Percentiles rank a stretch among this genome's conserved stretches.
These are phyloP conservation scores for Podosphaera fusca DNA, from an alignment of 2,329 filamentous ascomycete genomes.

Conservation along the genomic window DNA sequence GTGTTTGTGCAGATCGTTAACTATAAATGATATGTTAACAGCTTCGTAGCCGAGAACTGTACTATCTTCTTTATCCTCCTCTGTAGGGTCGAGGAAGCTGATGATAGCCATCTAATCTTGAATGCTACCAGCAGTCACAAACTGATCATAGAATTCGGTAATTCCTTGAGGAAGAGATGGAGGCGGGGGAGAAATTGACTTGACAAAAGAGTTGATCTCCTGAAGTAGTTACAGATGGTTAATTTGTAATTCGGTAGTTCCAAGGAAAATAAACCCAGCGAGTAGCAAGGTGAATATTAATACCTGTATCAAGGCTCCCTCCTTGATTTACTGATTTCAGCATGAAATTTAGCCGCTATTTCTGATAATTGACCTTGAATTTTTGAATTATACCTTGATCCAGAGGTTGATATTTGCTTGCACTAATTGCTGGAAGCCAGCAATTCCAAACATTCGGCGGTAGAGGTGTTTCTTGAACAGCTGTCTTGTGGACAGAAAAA, in stretches of 20 bases:
- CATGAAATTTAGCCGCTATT: background rate
- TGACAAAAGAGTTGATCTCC: background rate
- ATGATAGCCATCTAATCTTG: background rate
- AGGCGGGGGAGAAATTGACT: background rate
- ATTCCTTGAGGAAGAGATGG: background rate
- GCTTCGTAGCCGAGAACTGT: background rate
- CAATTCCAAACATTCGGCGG: constrained; percentile 1
- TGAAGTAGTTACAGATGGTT: background rate
- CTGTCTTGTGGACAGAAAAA: background rate
- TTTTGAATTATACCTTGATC: constrained; percentile 1
- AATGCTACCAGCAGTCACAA: no score
- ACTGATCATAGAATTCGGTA: no score
- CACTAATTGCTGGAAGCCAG: constrained; percentile 1
- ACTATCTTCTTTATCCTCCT: background rate
- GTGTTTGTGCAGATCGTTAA: no score
- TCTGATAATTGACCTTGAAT: background rate
- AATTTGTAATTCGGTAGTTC: background rate
- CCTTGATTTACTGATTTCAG: background rate
- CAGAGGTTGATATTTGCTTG: constrained; percentile 1
- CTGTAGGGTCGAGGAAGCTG: background rate
- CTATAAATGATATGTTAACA: no score
- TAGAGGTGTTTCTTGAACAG: background rate
- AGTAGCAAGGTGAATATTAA: background rate
- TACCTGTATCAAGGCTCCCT: background rate
- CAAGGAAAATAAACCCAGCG: background rate